A percentile compares a stretch with the other conserved stretches of the same genome.
Evolutionary conservation across 164 flowering plant species (phyloP).

Genomic region (Chimonanthus salicifolius): DNA sequence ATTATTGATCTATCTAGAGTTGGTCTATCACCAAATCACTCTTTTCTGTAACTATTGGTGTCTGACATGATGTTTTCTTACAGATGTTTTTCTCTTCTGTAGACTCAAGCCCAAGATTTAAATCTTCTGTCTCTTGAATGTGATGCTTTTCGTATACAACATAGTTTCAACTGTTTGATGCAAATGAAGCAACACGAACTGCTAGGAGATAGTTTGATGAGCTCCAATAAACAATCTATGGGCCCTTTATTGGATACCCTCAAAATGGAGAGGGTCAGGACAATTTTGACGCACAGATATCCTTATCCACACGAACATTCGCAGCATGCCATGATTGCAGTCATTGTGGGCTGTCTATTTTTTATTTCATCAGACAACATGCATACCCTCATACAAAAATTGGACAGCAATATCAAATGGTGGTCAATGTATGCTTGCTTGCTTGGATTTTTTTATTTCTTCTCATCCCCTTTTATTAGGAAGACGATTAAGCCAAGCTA

Average conservation of each 20-base stretch:
- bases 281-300: conserved; percentile 65
- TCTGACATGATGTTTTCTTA: conserved; percentile 2
- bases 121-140: conserved; percentile 8
- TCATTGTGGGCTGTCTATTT: conserved; percentile 80
- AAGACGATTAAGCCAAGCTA: conserved; percentile 96
- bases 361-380: conserved; percentile 96
- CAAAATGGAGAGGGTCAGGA: conserved; percentile 86
- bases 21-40: too few relatives aligned
- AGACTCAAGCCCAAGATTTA: conserved; percentile 9
- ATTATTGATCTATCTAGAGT: too few relatives aligned
- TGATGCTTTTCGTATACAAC: background rate
- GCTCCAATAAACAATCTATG: conserved; percentile 36
- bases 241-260: conserved; percentile 50
- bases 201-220: conserved; percentile 23
- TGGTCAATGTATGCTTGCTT: conserved; percentile 98
- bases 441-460: conserved; percentile 96
- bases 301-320: conserved; percentile 99
- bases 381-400: conserved; percentile 78
- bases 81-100: conserved; percentile 1
- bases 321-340: conserved; percentile 88
- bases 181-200: conserved; percentile 5
- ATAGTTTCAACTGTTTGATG: conserved; percentile 10
- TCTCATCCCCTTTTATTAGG: conserved; percentile 90
- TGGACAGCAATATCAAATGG: conserved; percentile 90
- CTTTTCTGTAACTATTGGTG: background rate